phyloP scores from a whole-genome alignment of 208 protist genomes.

The Acanthamoeba triangularis region DNA sequence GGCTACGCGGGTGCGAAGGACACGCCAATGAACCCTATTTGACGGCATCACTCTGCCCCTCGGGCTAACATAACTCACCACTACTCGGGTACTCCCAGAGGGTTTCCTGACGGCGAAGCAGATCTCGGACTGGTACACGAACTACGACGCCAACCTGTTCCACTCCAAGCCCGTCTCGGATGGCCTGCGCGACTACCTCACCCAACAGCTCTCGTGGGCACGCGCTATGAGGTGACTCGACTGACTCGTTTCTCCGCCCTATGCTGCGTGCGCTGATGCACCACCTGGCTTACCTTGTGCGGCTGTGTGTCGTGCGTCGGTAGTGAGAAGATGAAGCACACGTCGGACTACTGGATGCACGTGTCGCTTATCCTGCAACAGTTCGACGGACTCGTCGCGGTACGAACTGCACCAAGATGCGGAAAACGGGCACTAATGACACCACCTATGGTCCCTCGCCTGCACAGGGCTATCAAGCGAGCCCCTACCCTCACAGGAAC shows the following conservation, averaged over 20 bases:
- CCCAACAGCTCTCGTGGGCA: neutral
- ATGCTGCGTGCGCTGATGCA: too few species aligned
- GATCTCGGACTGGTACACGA: conserved; percentile 28
- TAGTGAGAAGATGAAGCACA: neutral
- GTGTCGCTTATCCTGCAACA: neutral
- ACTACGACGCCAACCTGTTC: conserved; percentile 24
- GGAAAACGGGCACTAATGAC: neutral
- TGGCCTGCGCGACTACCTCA: conserved; percentile 17
- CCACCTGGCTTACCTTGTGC: too few species aligned
- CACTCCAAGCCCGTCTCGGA: neutral
- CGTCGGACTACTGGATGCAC: neutral
- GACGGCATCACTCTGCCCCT: neutral
- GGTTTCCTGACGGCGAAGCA: conserved; percentile 15
- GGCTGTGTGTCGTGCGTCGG: too few species aligned
- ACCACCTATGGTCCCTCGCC: neutral
- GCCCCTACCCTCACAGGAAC: neutral
- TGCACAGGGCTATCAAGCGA: neutral
- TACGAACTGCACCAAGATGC: neutral
- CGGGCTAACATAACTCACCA: neutral
- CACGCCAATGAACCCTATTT: neutral
- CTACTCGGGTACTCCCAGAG: too few species aligned
- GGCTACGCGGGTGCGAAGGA: conserved; percentile 66
- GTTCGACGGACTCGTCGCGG: conserved; percentile 2
- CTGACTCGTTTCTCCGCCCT: too few species aligned
- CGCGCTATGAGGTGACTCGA: neutral